These are phyloP conservation scores for Fusarium piperis DNA, from an alignment of 2,329 filamentous ascomycete genomes.

Conservation along the genomic window DNA sequence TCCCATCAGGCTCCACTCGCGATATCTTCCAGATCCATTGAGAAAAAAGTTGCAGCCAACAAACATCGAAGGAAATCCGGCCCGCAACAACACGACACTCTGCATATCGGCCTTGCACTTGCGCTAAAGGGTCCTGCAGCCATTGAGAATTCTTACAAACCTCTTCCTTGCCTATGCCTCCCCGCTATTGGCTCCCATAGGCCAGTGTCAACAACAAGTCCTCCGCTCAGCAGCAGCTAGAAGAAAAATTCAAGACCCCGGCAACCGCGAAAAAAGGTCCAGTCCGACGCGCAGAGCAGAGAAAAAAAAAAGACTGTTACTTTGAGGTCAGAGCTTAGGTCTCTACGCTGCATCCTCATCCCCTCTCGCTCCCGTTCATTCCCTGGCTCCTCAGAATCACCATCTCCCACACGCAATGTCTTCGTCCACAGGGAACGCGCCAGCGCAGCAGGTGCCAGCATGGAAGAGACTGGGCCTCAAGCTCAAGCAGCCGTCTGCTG, in stretches of 20 bases:
- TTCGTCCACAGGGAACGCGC: conserved; percentile 54
- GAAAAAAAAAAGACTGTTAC: conserved; percentile 18
- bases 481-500: conserved; percentile 59
- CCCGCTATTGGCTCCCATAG: conserved; percentile 22
- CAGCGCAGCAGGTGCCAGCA: conserved; percentile 61
- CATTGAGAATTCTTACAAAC: conserved; percentile 27
- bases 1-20: conserved; percentile 27
- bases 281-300: conserved; percentile 5
- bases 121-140: conserved; percentile 36
- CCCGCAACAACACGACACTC: conserved; percentile 32
- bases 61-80: conserved; percentile 34
- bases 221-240: conserved; percentile 24
- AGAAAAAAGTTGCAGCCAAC: conserved; percentile 43
- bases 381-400: conserved; percentile 14
- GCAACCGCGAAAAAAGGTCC: conserved; percentile 33
- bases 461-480: conserved; percentile 73
- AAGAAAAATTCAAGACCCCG: conserved; percentile 34
- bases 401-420: conserved; percentile 49
- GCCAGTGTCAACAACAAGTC: conserved; percentile 23
- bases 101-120: conserved; percentile 37
- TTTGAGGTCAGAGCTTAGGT: background rate
- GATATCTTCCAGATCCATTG: conserved; percentile 37
- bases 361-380: background rate
- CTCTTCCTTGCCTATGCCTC: conserved; percentile 7
- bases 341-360: background rate